Base-by-base conservation (phyloP, 345 rosid genomes). In the Salix arbutifolia region DNA sequence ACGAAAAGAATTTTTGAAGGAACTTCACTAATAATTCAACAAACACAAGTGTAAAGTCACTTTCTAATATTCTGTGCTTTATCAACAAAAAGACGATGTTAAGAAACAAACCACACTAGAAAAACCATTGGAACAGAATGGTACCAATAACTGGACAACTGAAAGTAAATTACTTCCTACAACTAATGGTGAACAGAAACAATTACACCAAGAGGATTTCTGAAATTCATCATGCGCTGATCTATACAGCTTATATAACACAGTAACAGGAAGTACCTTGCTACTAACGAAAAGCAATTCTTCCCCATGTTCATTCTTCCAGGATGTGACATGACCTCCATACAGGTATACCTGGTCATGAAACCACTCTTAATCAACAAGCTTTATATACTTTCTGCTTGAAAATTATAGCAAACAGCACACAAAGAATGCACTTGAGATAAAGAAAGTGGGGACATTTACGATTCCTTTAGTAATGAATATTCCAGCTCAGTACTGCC, bases 241-340 rank as follows among this genome's bases (percentile, higher is more conserved):
- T 11, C 26, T 11, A 44, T 23, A 44, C 9, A 64, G 19, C 28
- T 65, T 37, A 67, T 3, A 10, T 53, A 76, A 40, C 18, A 17
- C 21, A 38, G 69, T 23, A 50, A 50, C 18, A 31, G 13, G 62
- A 56, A 19, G 35, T 77, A 92, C 97, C 96, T 91, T 92, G 83
- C 84, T 89, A 83, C 96, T 92, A 70, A 91, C 85, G 80, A 89
- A 83, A 81, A 92, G 91, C 73, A 92, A 83, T 84, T 92, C 99
- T 75, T 93, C 99, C 67, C 95, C 90, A 68, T 85, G 88, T 67
- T 89, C 95, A 86, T 96, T 93, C 90, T 89, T 93, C 99, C 99
- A 96, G 79, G 99, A 93, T 37, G 98, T 96, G 72, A 96, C 97
- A 44, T 93, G 98, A 72, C 89, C 98, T 18, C 98, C 98, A 77